phyloP scores from a whole-genome alignment of 78 protist species.

The Dictyostelium intermedium region DNA sequence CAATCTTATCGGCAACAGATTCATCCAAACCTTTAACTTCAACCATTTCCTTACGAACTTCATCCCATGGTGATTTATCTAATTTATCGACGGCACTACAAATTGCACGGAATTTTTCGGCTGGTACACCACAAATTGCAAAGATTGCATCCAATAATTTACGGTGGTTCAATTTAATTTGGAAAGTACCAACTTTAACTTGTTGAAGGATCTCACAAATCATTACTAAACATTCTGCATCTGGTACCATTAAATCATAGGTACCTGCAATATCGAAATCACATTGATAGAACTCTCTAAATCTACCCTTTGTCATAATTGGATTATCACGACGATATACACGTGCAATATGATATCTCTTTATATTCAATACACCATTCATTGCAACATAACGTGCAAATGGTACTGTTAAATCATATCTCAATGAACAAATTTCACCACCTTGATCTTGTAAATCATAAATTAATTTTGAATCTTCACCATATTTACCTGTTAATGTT shows the following conservation, averaged over 20 bases:
- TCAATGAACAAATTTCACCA: conserved; percentile 92
- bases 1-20: conserved; percentile 87
- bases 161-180: conserved; percentile 92
- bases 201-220: conserved; percentile 85
- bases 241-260: conserved; percentile 95
- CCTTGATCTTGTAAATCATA: conserved; percentile 96
- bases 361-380: conserved; percentile 82
- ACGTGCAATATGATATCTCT: conserved; percentile 96
- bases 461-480: conserved; percentile 97
- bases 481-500: conserved; percentile 95
- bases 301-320: conserved; percentile 89
- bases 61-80: conserved; percentile 94
- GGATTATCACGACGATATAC: conserved; percentile 98
- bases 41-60: conserved; percentile 92
- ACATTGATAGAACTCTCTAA: conserved; percentile 97
- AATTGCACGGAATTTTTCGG: conserved; percentile 86
- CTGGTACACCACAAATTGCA: conserved; percentile 95
- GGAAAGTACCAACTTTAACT: conserved; percentile 84
- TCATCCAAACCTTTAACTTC: conserved; percentile 87
- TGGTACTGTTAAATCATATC: conserved; percentile 97
- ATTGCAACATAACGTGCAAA: conserved; percentile 95
- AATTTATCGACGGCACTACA: conserved; percentile 97
- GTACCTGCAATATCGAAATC: conserved; percentile 97
- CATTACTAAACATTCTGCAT: conserved; percentile 91
- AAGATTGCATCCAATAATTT: conserved; percentile 90